Conservation (phyloP, 148 eudicot genomes). For the Mesembryanthemum crystallinum region DNA sequence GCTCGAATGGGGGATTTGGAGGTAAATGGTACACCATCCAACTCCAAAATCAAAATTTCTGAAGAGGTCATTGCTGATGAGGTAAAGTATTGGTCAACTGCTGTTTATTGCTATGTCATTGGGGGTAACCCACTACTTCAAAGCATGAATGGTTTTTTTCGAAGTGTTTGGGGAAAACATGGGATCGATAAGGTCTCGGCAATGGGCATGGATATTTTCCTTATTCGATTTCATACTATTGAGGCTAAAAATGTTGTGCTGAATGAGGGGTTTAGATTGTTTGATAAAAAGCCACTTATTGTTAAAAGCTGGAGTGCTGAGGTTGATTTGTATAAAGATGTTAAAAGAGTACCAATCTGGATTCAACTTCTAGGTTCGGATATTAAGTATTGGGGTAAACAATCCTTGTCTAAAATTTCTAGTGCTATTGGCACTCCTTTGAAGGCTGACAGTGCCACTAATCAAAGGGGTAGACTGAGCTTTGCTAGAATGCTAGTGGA, state of each 20-base stretch:
- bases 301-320: too few species aligned
- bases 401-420: neutral
- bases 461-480: neutral
- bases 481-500: neutral
- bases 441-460: neutral
- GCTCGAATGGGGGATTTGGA: too few species aligned
- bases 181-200: neutral
- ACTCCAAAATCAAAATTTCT: too few species aligned
- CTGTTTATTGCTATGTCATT: too few species aligned
- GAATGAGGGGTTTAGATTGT: neutral
- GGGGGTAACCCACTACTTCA: too few species aligned
- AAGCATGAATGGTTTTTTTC: neutral
- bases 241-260: neutral
- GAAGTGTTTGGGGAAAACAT: neutral
- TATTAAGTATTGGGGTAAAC: neutral
- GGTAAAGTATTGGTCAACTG: too few species aligned
- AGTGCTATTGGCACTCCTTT: neutral
- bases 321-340: too few species aligned
- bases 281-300: too few species aligned
- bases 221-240: neutral
- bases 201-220: neutral
- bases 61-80: too few species aligned
- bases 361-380: neutral
- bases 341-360: neutral
- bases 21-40: too few species aligned